Evolutionary conservation across 352 stramenopile species (phyloP), one percentile per base, ranked within the genome.

Genomic region (Thalassiosira ordinaria): DNA sequence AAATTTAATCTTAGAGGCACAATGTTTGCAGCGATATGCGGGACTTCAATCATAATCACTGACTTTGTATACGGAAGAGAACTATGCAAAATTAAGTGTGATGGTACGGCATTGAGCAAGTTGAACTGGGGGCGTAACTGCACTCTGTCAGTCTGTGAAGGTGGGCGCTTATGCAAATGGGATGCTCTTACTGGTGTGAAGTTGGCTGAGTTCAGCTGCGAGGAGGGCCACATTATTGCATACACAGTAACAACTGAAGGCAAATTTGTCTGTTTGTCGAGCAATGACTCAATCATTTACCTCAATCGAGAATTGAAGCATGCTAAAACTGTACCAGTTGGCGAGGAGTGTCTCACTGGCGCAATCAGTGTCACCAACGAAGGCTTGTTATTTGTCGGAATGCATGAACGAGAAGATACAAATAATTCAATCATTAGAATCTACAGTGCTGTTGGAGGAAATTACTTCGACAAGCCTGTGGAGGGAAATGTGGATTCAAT

Each of bases 41-140:
- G 63, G 20, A 41, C 20, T 11, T 31, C 27, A 33, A 72, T 72
- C 20, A 41, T 62, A 52, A n/a, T 62, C 1, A 62, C 52, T 27
- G 46, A 61, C 49, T 72, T 72, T 37, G 49, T 59, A 20, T 39
- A 46, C 47, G 59, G 59, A 37, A 39, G 2, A 53, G 55, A 60
- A 46, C 4, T 70, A 16, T 35, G 14, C 37, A 49, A 41, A 29
- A 70, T 70, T 20, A 31, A 70, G 4, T 70, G 61, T 22, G 20
- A 47, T 14, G n/a, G 8, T 27, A 33, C 37, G 31, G 1, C 37
- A 18, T 39, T 69, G 20, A 5, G 4, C 2, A 56, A 31, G 5
- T 46, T 72, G 5, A 61, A 52, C 26, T 72, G 63, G 63, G 46
- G 47, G 33, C 26, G 2, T n/a, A 53, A 72, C 27, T 72, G 63